Evolutionary conservation across 257 asterid species (phyloP), one percentile per base, ranked within the genome.

Genomic region (Phtheirospermum japonicum): DNA sequence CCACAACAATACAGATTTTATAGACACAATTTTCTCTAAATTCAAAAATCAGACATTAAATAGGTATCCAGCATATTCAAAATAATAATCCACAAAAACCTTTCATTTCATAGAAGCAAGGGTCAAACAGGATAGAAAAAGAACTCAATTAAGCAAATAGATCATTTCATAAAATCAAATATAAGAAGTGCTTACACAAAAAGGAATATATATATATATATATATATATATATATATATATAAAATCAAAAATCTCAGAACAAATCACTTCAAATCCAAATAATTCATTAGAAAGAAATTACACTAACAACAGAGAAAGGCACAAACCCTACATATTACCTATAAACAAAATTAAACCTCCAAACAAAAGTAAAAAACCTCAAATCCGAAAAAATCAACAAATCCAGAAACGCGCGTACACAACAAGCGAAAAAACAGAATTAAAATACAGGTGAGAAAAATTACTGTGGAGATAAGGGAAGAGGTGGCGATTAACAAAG

Each of bases 401-500:
- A 43, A 43, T 2, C 16, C 50, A 5, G 9, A 46, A 12, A 34
- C 57, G 14, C 12, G 36, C 2, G 11, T 42, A 19, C 4, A 13
- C 36, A 61, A 16, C 14, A 43, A 11, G n/a, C 11, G 8, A 45
- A 49, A 45, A 0, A 18, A 7, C 16, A 30, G 23, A 33, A 30
- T 23, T 4, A 10, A 30, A 2, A 33, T 11, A 9, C 40, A 13
- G 34, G 59, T 46, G 5, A 14, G 57, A 5, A 33, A 6, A 0
- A 9, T 54, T 78, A 92, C 99, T 87, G 56, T 80, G 94, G 30
- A 92, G 67, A 70, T 89, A 83, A 58, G 93, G 86, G 57, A 92
- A 85, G 61, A 89, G 89, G 64, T 84, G 91, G 59, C 80, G 82
- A 51, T 85, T 89, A 57, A 92, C 87, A 65, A 92, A 92, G 20